These are phyloP conservation scores for Saccharomycopsis sp. DNA, from an alignment of 805 yeast species.

Conservation along the genomic window DNA sequence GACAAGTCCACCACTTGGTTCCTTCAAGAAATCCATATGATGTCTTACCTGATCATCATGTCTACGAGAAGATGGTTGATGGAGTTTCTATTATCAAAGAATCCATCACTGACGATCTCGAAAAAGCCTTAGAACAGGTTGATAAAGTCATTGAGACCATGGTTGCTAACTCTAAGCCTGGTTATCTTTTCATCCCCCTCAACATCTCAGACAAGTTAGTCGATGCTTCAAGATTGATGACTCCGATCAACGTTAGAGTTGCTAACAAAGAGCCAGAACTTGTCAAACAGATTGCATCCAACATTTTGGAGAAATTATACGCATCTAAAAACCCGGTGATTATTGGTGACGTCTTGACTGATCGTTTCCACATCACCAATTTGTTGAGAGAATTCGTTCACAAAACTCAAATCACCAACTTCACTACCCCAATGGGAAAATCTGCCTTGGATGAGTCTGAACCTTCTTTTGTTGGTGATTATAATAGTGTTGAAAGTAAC, in stretches of 20 bases:
- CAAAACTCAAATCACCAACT: constrained; percentile 47
- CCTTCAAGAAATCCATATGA: constrained; percentile 42
- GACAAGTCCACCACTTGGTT: constrained; percentile 54
- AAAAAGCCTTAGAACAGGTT: constrained; percentile 49
- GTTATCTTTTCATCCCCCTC: constrained; percentile 71
- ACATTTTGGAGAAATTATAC: constrained; percentile 47
- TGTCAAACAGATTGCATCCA: constrained; percentile 34
- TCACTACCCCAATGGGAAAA: constrained; percentile 62
- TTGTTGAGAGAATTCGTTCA: constrained; percentile 40
- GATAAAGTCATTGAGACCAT: constrained; percentile 60
- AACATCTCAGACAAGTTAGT: constrained; percentile 50
- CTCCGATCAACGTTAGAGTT: constrained; percentile 25
- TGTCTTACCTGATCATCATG: constrained; percentile 54
- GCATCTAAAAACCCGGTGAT: constrained; percentile 53
- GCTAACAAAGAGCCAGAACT: constrained; percentile 22
- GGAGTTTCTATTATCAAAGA: constrained; percentile 52
- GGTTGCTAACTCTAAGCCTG: constrained; percentile 62
- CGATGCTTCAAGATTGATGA: constrained; percentile 31
- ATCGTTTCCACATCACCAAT: constrained; percentile 47
- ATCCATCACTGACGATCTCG: constrained; percentile 35
- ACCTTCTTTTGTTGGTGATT: constrained; percentile 61
- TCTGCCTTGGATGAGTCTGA: constrained; percentile 66
- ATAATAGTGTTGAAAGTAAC: constrained; percentile 54
- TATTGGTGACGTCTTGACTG: constrained; percentile 63
- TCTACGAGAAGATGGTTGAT: constrained; percentile 59